Conservation (phyloP, 345 rosid species). For the Aquilaria sinensis region DNA sequence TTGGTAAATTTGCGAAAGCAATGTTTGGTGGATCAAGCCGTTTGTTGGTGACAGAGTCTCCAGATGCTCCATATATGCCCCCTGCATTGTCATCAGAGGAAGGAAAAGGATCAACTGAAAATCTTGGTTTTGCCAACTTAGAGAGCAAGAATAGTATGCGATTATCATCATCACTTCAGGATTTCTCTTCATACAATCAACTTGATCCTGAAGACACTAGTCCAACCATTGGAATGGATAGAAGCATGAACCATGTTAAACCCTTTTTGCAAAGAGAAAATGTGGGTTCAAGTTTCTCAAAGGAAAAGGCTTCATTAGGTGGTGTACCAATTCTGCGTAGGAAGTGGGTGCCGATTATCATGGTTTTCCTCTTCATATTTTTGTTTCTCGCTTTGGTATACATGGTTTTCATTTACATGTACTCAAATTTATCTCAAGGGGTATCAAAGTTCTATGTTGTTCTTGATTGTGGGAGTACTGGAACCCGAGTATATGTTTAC, state of each 20-base stretch:
- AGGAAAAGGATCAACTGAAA: slow-evolving; percentile 28
- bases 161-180: slow-evolving; percentile 86
- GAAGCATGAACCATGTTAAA: slow-evolving; percentile 19
- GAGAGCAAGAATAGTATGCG: slow-evolving; percentile 52
- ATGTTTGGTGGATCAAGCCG: slow-evolving; percentile 36
- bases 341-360: slow-evolving; percentile 54
- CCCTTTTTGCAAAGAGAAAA: slow-evolving; percentile 45
- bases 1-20: slow-evolving; percentile 47
- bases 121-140: slow-evolving; percentile 29
- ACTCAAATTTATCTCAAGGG: slow-evolving; percentile 73
- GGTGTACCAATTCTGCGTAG: slow-evolving; percentile 39
- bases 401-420: slow-evolving; percentile 44
- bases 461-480: slow-evolving; percentile 99
- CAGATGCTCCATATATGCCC: slow-evolving; percentile 36
- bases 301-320: slow-evolving; percentile 53
- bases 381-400: slow-evolving; percentile 52
- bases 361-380: slow-evolving; percentile 48
- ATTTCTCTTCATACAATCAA: slow-evolving; percentile 52
- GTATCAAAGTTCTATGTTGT: slow-evolving; percentile 79
- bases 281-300: slow-evolving; percentile 66
- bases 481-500: slow-evolving; percentile 87
- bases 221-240: slow-evolving; percentile 32
- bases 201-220: slow-evolving; percentile 53
- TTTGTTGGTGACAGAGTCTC: slow-evolving; percentile 30
- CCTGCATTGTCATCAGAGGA: slow-evolving; percentile 37